Evolutionary conservation across 257 asterid species (phyloP), one percentile per base, ranked within the genome.

Genomic region (Haberlea rhodopensis): DNA sequence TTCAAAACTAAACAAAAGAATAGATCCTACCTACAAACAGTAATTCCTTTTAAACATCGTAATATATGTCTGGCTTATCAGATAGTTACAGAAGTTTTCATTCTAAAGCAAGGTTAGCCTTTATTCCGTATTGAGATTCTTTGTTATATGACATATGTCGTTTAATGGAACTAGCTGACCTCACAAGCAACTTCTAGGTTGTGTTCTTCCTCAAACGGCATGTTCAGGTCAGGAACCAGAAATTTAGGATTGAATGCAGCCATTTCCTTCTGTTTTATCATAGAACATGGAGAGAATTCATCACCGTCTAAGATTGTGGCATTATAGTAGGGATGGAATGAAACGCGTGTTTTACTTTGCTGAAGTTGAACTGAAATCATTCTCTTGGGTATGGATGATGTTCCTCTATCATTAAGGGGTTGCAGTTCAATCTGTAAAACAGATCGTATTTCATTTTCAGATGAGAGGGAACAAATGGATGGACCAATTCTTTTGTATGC

Each of bases 201-300:
- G 32, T 55, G 62, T 2, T 66, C 76, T 1, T 78, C 80, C 52
- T 73, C 79, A 0, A 73, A 70, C 5, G 82, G 74, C 22, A 78
- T 59, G 13, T 71, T 71, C 18, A 81, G 69, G 71, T 81, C 87
- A 4, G 87, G 87, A 37, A 69, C 68, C 28, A 54, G 61, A 6
- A 72, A 76, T 31, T 63, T 37, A 16, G 67, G 26, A 45, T 55
- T 56, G 23, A 18, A 45, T 19, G 67, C 34, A 7, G 71, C 57
- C 27, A 3, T 61, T 32, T 37, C 18, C 10, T 57, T 57, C 55
- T 23, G 70, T 53, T 31, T 34, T 5, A 63, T 29, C 54, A 65
- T 52, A 18, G 76, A 65, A 15, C 63, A 43, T 43, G 56, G 52
- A 55, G n/a, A 19, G 66, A 11, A 22, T 40, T 19, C 25, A 4